Conservation (phyloP, 371 early-diverging fungal species). For the Zychaea mexicana region DNA sequence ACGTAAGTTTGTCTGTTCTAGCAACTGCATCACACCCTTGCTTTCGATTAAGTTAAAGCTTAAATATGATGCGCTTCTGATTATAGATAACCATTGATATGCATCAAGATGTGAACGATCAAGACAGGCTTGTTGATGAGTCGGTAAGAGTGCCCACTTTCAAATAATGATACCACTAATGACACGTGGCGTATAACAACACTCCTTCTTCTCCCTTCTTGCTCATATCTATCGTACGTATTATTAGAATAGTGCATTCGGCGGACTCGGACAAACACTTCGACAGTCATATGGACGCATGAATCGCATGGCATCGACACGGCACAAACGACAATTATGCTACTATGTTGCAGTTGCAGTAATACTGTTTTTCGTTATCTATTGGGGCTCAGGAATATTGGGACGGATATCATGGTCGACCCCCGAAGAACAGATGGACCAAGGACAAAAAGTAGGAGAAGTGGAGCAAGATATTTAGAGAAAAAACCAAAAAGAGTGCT, state of each 20-base stretch:
- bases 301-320: constrained; percentile 48
- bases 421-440: neutral
- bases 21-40: neutral
- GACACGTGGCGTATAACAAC: neutral
- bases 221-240: too few relatives aligned
- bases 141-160: constrained; percentile 24
- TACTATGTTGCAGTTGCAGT: constrained; percentile 34
- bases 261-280: constrained; percentile 34
- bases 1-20: constrained; percentile 25
- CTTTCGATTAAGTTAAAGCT: neutral
- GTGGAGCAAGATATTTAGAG: neutral
- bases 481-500: too few relatives aligned
- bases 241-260: constrained; percentile 36
- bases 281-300: constrained; percentile 37
- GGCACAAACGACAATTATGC: constrained; percentile 47
- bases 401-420: constrained; percentile 13
- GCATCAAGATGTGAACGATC: constrained; percentile 45
- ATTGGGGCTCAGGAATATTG: constrained; percentile 27
- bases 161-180: neutral
- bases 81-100: constrained; percentile 49
- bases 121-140: constrained; percentile 42
- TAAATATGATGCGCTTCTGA: neutral
- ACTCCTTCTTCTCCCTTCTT: neutral
- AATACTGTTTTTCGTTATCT: constrained; percentile 31
- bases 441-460: neutral